Percentiles rank a stretch among this genome's conserved stretches.
These are phyloP conservation scores for Metarhizium brunneum DNA, from an alignment of 2,329 filamentous ascomycete genomes.

Conservation along the genomic window DNA sequence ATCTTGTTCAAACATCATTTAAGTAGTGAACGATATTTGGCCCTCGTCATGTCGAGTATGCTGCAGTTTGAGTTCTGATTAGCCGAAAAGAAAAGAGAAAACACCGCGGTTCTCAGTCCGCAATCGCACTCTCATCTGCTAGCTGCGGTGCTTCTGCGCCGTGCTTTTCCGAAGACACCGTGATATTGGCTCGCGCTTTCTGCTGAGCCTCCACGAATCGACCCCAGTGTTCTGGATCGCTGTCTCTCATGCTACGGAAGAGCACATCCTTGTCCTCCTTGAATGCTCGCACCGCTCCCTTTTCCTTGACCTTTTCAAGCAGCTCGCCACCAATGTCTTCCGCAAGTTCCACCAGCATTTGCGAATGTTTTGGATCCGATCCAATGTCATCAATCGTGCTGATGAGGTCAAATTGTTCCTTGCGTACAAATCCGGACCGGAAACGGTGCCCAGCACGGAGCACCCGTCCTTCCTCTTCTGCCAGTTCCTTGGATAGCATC, in stretches of 20 bases:
- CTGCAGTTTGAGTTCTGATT: too few species aligned
- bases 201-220: conserved; percentile 52
- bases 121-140: conserved; percentile 32
- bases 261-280: conserved; percentile 46
- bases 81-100: too few species aligned
- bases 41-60: too few species aligned
- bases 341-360: conserved; percentile 51
- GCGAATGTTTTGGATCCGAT: conserved; percentile 39
- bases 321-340: conserved; percentile 53
- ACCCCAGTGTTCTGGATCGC: conserved; percentile 59
- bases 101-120: conserved; percentile 20
- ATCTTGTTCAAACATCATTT: too few species aligned
- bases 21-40: too few species aligned
- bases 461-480: conserved; percentile 47
- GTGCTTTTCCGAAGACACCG: conserved; percentile 16
- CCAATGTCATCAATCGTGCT: conserved; percentile 39
- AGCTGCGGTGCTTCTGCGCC: conserved; percentile 9
- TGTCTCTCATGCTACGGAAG: conserved; percentile 39
- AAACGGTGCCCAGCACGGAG: conserved; percentile 48
- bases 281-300: conserved; percentile 53
- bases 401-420: conserved; percentile 41
- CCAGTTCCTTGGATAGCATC: conserved; percentile 42
- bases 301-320: conserved; percentile 42
- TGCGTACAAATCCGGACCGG: conserved; percentile 41
- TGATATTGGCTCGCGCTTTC: conserved; percentile 47